These are phyloP conservation scores for Apiotrichum sp. DNA, from an alignment of 1,284 basidiomycete genomes.

Conservation along the genomic window DNA sequence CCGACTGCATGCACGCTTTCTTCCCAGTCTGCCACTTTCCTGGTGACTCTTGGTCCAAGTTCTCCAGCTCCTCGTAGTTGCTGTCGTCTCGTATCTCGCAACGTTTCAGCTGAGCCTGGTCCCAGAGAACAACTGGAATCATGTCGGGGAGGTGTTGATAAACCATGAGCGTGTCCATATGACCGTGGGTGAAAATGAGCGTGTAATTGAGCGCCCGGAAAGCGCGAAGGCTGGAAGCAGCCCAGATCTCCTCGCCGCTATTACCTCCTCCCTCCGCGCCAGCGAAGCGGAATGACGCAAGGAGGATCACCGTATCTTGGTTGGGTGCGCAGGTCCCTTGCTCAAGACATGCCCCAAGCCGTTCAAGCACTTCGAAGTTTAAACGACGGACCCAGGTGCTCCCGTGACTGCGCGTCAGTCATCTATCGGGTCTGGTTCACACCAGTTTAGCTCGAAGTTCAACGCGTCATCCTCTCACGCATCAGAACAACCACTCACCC, in stretches of 20 bases:
- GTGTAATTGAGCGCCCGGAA: constrained; percentile 32
- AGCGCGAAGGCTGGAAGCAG: constrained; percentile 22
- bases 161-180: constrained; percentile 30
- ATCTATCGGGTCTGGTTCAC: neutral
- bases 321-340: constrained; percentile 17
- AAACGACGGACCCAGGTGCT: neutral
- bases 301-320: constrained; percentile 26
- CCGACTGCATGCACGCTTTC: constrained; percentile 18
- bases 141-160: constrained; percentile 33
- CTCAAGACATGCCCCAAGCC: constrained; percentile 21
- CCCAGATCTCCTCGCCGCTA: constrained; percentile 23
- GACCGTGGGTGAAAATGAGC: constrained; percentile 24
- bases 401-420: neutral
- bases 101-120: constrained; percentile 11
- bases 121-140: constrained; percentile 29
- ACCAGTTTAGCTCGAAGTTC: too few species aligned
- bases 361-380: constrained; percentile 11
- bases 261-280: constrained; percentile 1
- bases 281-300: constrained; percentile 29
- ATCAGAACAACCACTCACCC: too few species aligned
- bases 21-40: constrained; percentile 11
- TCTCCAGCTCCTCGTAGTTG: constrained; percentile 13
- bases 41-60: constrained; percentile 4
- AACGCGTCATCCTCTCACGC: too few species aligned
- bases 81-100: constrained; percentile 22